phyloP scores from a whole-genome alignment of 179 eudicot species.

The Pouteria campechiana region DNA sequence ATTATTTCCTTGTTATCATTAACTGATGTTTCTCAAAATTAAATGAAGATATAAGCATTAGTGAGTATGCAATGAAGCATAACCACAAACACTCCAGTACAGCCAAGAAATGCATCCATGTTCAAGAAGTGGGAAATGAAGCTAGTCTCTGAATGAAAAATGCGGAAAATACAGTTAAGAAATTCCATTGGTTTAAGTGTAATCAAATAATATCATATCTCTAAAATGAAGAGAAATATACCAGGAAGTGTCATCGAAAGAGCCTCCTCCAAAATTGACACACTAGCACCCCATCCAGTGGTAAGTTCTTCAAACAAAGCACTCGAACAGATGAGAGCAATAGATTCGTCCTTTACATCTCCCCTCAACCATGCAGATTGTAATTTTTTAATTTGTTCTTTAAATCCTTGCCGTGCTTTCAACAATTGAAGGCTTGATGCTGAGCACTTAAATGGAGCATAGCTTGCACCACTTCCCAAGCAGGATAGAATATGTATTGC shows the following conservation, averaged over 20 bases:
- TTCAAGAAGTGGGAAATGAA: no score
- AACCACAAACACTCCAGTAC: no score
- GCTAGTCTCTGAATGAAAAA: no score
- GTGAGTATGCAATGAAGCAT: no score
- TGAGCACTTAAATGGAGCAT: constrained; percentile 56
- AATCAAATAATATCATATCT: no score
- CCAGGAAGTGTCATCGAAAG: constrained; percentile 94
- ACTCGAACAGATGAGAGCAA: constrained; percentile 73
- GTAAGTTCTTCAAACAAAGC: constrained; percentile 91
- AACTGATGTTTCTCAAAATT: no score
- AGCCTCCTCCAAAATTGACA: constrained; percentile 57
- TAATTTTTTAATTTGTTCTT: constrained; percentile 42
- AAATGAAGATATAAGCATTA: no score
- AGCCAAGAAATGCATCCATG: no score
- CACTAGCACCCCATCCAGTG: constrained; percentile 55
- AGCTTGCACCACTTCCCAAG: constrained; percentile 67
- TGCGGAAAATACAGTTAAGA: no score
- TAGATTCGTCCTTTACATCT: constrained; percentile 41
- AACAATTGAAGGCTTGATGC: constrained; percentile 63
- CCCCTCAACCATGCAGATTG: constrained; percentile 54
- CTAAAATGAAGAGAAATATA: no score
- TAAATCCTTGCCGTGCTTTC: constrained; percentile 93
- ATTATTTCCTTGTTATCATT: no score
- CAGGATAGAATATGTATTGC: constrained; percentile 73
- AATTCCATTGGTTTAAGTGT: no score